Evolutionary conservation across 2,329 filamentous ascomycete genomes (phyloP), one percentile per base, ranked within the genome.

Genomic region (Grosmannia penicillata): DNA sequence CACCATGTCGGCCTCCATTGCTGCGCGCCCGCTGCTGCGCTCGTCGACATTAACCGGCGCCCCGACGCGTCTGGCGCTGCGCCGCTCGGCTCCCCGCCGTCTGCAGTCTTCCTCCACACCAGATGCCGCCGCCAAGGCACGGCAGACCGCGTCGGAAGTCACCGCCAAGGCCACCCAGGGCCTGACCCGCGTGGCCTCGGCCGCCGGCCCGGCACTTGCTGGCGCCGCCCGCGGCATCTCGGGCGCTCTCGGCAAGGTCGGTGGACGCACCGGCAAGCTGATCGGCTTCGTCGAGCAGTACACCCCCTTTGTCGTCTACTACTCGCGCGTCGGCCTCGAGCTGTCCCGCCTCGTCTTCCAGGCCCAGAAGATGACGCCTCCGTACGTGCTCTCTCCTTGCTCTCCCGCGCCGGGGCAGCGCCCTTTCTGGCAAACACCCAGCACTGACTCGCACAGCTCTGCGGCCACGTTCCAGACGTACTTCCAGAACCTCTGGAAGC

Each of bases 281-380:
- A 72, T 94, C 58, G 69, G 68, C 51, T 82, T 87, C 54, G 68
- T 91, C 54, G 83, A 95, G 72, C 80, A 91, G 61, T 72, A 91
- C 66, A 75, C 87, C 50, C 91, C 91, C 51, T 78, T 78, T 45
- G 79, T 86, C 47, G 57, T 93, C 57, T 95, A 95, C 75, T 98
- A 96, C 71, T 78, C 80, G 54, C 82, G 78, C 60, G 89, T 96
- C 56, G 82, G 72, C 52, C 65, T 87, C 48, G 91, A 98, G 70
- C 70, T 96, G 44, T 73, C 72, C 57, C 93, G 83, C 72, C 72
- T 95, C 50, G 75, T 96, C 49, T 85, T 86, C 68, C 75, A 76
- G 53, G 78, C 77, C 60, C 86, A 89, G 64, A 83, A 82, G 67
- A 95, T 98, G 86, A 68, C 72, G 56, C 86, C 85, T 64, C 91